Conservation (phyloP, 1,284 basidiomycete species). For the Rhizoctonia solani region DNA sequence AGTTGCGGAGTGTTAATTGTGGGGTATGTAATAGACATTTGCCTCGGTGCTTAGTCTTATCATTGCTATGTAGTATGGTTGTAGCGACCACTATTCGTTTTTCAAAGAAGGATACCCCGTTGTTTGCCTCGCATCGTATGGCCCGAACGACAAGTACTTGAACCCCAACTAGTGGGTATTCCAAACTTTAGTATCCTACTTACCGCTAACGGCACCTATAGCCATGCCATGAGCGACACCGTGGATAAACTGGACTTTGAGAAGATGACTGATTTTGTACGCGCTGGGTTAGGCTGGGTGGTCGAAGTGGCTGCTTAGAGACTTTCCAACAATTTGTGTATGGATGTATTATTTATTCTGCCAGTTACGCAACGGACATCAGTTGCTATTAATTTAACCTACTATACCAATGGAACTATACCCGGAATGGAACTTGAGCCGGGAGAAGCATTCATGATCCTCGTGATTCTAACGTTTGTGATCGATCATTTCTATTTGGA, state of each 20-base stretch:
- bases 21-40: background rate
- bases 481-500: too few species aligned
- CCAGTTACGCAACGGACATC: background rate
- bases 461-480: too few species aligned
- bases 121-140: slow-evolving; percentile 29
- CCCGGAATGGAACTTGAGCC: too few species aligned
- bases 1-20: slow-evolving; percentile 9
- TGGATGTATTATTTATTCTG: background rate
- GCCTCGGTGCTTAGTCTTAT: background rate
- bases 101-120: slow-evolving; percentile 33
- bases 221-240: slow-evolving; percentile 28
- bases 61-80: slow-evolving; percentile 4
- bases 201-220: background rate
- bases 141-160: slow-evolving; percentile 32
- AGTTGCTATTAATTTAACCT: background rate
- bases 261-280: slow-evolving; percentile 34
- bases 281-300: slow-evolving; percentile 31
- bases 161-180: slow-evolving; percentile 33
- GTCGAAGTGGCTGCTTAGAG: slow-evolving; percentile 27
- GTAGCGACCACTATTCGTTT: slow-evolving; percentile 30
- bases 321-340: background rate
- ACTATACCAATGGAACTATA: too few species aligned
- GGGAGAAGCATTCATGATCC: too few species aligned
- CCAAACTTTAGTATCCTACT: background rate
- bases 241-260: slow-evolving; percentile 34